Percentiles rank a stretch among this genome's conserved stretches.
Conservation (phyloP, 2,329 filamentous ascomycete species). For the Pyricularia sp. region DNA sequence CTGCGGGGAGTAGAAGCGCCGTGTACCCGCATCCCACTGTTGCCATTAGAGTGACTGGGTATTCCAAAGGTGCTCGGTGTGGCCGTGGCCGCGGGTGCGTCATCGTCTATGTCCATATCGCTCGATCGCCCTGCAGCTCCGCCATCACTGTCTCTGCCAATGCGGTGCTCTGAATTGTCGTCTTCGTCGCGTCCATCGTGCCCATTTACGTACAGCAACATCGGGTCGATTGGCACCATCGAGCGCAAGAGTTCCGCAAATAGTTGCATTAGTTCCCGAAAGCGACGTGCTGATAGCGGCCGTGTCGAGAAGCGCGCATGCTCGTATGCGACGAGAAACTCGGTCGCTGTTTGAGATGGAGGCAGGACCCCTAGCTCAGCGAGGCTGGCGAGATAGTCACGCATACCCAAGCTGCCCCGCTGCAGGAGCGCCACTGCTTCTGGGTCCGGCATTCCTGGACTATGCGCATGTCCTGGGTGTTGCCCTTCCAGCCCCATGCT, state of each 20-base stretch:
- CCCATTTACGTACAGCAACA: conserved; percentile 25
- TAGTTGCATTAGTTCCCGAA: conserved; percentile 66
- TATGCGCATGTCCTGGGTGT: conserved; percentile 12
- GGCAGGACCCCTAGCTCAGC: conserved; percentile 50
- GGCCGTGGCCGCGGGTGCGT: conserved; percentile 27
- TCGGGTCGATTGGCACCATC: conserved; percentile 54
- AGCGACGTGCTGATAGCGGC: conserved; percentile 55
- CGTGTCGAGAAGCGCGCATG: conserved; percentile 66
- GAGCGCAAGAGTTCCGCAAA: conserved; percentile 69
- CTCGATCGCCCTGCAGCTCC: conserved; percentile 9
- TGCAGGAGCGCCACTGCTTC: conserved; percentile 60
- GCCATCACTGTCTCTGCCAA: conserved; percentile 1
- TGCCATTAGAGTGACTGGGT: conserved; percentile 4
- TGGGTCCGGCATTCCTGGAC: conserved; percentile 38
- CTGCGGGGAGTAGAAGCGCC: conserved; percentile 4
- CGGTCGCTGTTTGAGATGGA: conserved; percentile 26
- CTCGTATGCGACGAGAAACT: conserved; percentile 70
- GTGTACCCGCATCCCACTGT: not conserved
- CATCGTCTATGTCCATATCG: conserved; percentile 32
- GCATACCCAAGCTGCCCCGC: conserved; percentile 57
- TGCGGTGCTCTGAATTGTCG: not conserved
- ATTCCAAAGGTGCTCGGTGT: conserved; percentile 14
- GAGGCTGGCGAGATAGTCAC: conserved; percentile 67
- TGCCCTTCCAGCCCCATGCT: not conserved
- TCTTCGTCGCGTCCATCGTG: conserved; percentile 18